A percentile compares a stretch with the other conserved stretches of the same genome.
Evolutionary conservation across 176 grass and related monocot species (phyloP).

Genomic region (Carex scoparia): DNA sequence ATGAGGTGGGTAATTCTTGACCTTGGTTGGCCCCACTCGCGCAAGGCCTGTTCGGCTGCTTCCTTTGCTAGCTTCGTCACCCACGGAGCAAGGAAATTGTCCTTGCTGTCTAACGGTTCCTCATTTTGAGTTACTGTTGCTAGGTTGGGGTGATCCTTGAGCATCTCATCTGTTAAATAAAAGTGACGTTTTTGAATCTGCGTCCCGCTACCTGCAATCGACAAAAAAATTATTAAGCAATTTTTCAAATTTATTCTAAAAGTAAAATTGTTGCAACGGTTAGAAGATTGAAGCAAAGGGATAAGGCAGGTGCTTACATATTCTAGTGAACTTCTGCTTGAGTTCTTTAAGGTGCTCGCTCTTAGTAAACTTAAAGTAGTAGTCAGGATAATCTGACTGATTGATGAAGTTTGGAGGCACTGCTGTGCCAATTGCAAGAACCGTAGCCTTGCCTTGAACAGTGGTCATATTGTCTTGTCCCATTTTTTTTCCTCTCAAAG

Average conservation of each 20-base stretch:
- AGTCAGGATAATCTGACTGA: not conserved
- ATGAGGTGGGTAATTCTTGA: not conserved
- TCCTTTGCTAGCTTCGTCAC: not conserved
- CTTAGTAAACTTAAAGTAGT: not conserved
- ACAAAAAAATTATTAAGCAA: not conserved
- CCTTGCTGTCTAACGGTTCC: not conserved
- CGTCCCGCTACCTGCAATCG: not conserved
- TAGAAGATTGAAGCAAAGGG: too few species aligned
- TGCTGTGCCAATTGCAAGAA: conserved; percentile 4
- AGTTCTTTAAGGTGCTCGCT: not conserved
- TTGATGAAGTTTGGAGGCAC: not conserved
- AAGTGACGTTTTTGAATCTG: not conserved
- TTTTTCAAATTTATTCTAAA: too few species aligned
- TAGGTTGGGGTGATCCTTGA: not conserved
- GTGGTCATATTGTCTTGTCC: too few species aligned
- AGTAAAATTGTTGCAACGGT: too few species aligned
- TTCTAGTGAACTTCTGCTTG: not conserved
- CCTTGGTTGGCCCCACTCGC: not conserved
- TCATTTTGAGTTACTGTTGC: not conserved
- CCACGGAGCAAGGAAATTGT: not conserved
- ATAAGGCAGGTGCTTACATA: not conserved
- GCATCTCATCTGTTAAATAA: not conserved
- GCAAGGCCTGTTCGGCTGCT: not conserved
- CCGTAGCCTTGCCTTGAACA: too few species aligned
- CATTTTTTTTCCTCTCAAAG: too few species aligned